Conservation (phyloP, 2,329 filamentous ascomycete genomes). For the Xylariaceae sp. region DNA sequence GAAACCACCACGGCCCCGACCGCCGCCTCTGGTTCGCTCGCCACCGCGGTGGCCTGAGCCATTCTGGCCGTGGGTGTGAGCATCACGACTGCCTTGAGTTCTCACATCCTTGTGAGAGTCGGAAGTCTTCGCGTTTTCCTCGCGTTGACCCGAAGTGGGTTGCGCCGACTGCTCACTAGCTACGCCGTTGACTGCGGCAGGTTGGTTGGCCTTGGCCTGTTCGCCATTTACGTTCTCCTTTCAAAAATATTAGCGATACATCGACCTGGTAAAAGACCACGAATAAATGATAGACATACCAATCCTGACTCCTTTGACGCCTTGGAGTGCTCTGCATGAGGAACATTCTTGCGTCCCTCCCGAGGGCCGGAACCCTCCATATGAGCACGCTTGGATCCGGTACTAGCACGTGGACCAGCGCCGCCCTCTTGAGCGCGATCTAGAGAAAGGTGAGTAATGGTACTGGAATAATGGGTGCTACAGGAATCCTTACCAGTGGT, state of each 20-base stretch:
- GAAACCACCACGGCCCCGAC: constrained; percentile 40
- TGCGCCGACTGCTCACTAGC: constrained; percentile 16
- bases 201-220: constrained; percentile 18
- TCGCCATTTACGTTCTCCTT: constrained; percentile 21
- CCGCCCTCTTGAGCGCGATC: constrained; percentile 25
- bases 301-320: constrained; percentile 32
- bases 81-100: constrained; percentile 20
- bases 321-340: constrained; percentile 40
- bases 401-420: constrained; percentile 31
- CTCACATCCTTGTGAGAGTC: constrained; percentile 23
- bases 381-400: constrained; percentile 42
- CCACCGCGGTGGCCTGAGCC: constrained; percentile 31
- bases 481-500: constrained; percentile 21
- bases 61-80: constrained; percentile 23
- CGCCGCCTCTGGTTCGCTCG: constrained; percentile 41
- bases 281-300: constrained; percentile 6
- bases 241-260: constrained; percentile 5
- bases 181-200: constrained; percentile 18
- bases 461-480: background rate
- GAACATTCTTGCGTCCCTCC: constrained; percentile 43
- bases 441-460: constrained; percentile 18
- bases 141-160: constrained; percentile 15
- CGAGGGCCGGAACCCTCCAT: constrained; percentile 38
- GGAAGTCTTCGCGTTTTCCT: constrained; percentile 20
- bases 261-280: background rate